These are phyloP conservation scores for Mortierella alpina DNA, from an alignment of 192 early-diverging fungal species.

Conservation along the genomic window DNA sequence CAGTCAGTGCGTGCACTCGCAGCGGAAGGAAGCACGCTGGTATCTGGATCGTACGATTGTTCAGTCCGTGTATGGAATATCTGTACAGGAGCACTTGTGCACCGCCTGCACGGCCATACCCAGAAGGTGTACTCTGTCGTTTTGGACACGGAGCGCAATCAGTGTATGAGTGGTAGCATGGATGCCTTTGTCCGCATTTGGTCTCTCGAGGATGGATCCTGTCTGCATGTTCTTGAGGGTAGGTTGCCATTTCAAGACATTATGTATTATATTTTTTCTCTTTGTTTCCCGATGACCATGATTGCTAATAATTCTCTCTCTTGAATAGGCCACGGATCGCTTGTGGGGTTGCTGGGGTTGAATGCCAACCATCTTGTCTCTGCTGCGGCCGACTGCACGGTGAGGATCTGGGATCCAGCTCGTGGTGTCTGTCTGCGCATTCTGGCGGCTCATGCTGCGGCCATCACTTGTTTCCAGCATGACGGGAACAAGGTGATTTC, in stretches of 20 bases:
- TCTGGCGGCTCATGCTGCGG: slow-evolving; percentile 81
- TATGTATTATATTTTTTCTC: neutral
- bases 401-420: slow-evolving; percentile 91
- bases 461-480: slow-evolving; percentile 99
- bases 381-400: slow-evolving; percentile 93
- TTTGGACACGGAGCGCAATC: slow-evolving; percentile 81
- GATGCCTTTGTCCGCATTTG: slow-evolving; percentile 94
- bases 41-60: slow-evolving; percentile 93
- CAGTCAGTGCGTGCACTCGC: slow-evolving; percentile 95
- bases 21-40: slow-evolving; percentile 84
- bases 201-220: slow-evolving; percentile 87
- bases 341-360: slow-evolving; percentile 94
- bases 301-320: neutral
- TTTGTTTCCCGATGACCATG: neutral
- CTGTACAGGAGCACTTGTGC: slow-evolving; percentile 71
- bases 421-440: slow-evolving; percentile 71
- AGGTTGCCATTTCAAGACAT: slow-evolving; percentile 51
- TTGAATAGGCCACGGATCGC: slow-evolving; percentile 83
- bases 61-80: slow-evolving; percentile 94
- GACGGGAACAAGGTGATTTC: slow-evolving; percentile 93
- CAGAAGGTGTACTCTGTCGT: slow-evolving; percentile 98
- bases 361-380: slow-evolving; percentile 89
- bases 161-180: slow-evolving; percentile 94
- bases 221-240: slow-evolving; percentile 84
- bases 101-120: slow-evolving; percentile 85